These are phyloP conservation scores for Jaltomata sinuosa DNA, from an alignment of 257 asterid genomes.

Conservation along the genomic window DNA sequence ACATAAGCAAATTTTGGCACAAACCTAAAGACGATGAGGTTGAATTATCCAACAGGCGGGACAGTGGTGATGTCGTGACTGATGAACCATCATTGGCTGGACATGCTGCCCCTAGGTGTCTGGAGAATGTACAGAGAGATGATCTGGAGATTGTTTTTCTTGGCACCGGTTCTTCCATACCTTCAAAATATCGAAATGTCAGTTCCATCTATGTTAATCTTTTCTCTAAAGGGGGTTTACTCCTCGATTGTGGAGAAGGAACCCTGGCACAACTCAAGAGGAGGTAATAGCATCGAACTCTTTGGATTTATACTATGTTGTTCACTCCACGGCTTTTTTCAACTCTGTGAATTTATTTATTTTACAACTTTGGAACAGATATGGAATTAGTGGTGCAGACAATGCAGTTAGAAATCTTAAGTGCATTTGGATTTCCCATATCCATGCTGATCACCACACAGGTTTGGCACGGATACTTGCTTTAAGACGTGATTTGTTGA, in stretches of 20 bases:
- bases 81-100: slow-evolving; percentile 71
- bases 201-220: slow-evolving; percentile 81
- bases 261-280: slow-evolving; percentile 87
- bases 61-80: slow-evolving; percentile 6
- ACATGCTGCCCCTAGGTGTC: slow-evolving; percentile 63
- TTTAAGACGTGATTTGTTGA: slow-evolving; percentile 51
- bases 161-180: slow-evolving; percentile 96
- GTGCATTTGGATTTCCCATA: slow-evolving; percentile 94
- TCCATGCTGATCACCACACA: slow-evolving; percentile 93
- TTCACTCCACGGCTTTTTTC: not conserved
- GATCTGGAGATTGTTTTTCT: slow-evolving; percentile 91
- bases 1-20: slow-evolving; percentile 41
- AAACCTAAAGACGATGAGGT: slow-evolving; percentile 5
- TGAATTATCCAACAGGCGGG: slow-evolving; percentile 3
- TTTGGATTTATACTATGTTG: not conserved
- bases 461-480: slow-evolving; percentile 91
- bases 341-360: not conserved
- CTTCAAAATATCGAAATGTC: slow-evolving; percentile 90
- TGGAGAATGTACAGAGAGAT: slow-evolving; percentile 61
- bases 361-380: slow-evolving; percentile 29
- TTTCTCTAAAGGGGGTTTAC: slow-evolving; percentile 67
- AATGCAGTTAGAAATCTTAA: slow-evolving; percentile 54
- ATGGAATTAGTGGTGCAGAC: slow-evolving; percentile 70
- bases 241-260: slow-evolving; percentile 96
- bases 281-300: slow-evolving; percentile 31